Evolutionary conservation across 139 green algal genomes (phyloP).

Genomic region (Tetratostichococcus sp.): DNA sequence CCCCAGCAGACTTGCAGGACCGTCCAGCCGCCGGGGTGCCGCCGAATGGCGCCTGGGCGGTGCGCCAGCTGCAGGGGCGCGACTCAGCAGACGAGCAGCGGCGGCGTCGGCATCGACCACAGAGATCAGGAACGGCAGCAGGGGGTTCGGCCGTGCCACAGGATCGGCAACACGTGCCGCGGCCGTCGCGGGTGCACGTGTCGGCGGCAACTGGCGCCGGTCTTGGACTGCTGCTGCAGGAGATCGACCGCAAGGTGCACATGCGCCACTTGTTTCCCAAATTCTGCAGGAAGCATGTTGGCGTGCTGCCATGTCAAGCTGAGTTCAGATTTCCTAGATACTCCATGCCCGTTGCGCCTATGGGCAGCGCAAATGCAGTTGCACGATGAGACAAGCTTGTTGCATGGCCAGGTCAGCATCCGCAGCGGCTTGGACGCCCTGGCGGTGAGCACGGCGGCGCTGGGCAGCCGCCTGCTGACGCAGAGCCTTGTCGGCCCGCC

Average conservation of each 20-base stretch:
- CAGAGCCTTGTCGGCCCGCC: neutral
- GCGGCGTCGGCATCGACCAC: neutral
- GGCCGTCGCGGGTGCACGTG: neutral
- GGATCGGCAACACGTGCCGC: neutral
- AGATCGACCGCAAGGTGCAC: slow-evolving; percentile 14
- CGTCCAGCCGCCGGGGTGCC: no score
- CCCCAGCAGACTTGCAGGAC: no score
- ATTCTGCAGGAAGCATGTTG: no score
- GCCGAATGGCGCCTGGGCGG: neutral
- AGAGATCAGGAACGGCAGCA: neutral
- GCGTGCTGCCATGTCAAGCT: no score
- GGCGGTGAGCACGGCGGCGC: neutral
- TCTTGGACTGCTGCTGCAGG: slow-evolving; percentile 15
- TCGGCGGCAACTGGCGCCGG: slow-evolving; percentile 12
- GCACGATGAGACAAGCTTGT: no score
- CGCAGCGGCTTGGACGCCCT: neutral
- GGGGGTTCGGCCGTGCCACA: neutral
- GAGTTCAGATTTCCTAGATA: no score
- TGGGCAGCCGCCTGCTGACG: neutral
- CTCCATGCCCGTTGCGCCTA: no score
- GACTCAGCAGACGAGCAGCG: no score
- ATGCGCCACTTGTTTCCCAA: neutral
- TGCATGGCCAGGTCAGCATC: neutral
- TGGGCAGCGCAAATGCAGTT: no score
- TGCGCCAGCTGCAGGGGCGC: neutral